Base-by-base conservation (phyloP, 441 rosid genomes). In the Geranium incanum region DNA sequence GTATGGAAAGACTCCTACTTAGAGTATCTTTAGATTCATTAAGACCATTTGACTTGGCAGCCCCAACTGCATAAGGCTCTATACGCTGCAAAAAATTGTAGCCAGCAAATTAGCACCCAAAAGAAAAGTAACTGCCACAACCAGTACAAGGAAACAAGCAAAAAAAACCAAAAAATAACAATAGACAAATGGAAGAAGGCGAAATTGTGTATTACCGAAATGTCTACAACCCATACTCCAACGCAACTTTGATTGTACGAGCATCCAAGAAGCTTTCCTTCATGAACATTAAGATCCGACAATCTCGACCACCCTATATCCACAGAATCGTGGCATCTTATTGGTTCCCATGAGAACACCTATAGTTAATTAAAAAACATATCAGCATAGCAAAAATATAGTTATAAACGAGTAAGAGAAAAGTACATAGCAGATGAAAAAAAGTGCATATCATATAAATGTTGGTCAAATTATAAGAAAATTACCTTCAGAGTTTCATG, bases 271-370 rank as follows among this genome's bases (percentile, higher is more conserved):
- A 95, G 99, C 86, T 95, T 95, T 72, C 97, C 99, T 81, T 92
- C 97, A 45, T 92, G 93, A 75, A 92, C 89, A 84, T 86, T 90
- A 81, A 95, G 90, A 85, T 95, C 99, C 3, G 92, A 88, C 85
- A 92, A 81, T 80, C 77, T 92, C 68, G 99, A 90, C 99, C 99
- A 95, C 76, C 99, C 98, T 79, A 95, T 96, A 86, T 95, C 99
- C 71, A 93, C 93, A 62, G 83, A 74, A 79, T 91, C 96, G 71
- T 93, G 94, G 77, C 97, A 88, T 78, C 87, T 78, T 78, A 93
- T 85, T 37, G 99, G 99, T 79, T 95, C 99, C 99, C 99, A 95
- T 0, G 99, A 93, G 81, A 93, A 86, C 79, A 93, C 94, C 99
- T 93, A 71, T 41, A 21, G 72, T 18, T 74, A 76, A 37, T 63